Percentiles rank a stretch among this genome's conserved stretches.
Conservation (phyloP, 805 yeast genomes). For the Starmera amethionina region DNA sequence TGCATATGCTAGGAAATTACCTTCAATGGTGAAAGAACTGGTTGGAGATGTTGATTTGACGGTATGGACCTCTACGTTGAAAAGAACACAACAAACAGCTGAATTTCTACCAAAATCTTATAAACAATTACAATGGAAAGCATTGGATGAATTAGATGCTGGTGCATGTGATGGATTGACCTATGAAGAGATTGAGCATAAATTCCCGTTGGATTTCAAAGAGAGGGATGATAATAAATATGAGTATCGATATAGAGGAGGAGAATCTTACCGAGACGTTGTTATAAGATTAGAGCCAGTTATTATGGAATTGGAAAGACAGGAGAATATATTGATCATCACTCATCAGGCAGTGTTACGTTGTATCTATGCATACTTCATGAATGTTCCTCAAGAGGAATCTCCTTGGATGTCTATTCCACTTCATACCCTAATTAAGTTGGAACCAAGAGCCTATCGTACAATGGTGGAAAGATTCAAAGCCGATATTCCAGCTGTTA, state of each 20-base stretch:
- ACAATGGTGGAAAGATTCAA: constrained; percentile 83
- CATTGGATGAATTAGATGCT: constrained; percentile 92
- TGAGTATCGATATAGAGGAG: constrained; percentile 93
- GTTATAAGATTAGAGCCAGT: constrained; percentile 93
- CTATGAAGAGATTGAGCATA: constrained; percentile 78
- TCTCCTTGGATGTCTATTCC: constrained; percentile 99
- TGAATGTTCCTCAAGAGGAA: constrained; percentile 97
- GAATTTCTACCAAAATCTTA: constrained; percentile 53
- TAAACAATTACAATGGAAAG: constrained; percentile 88
- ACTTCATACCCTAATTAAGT: constrained; percentile 82
- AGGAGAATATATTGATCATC: constrained; percentile 88
- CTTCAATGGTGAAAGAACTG: constrained; percentile 59
- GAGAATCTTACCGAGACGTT: constrained; percentile 93
- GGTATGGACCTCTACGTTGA: constrained; percentile 92
- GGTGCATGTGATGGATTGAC: constrained; percentile 98
- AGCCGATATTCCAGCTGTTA: constrained; percentile 96
- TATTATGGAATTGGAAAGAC: constrained; percentile 96
- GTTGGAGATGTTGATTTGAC: constrained; percentile 53
- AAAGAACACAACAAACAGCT: constrained; percentile 89
- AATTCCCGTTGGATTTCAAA: constrained; percentile 88
- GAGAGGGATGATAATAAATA: constrained; percentile 95
- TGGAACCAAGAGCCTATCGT: constrained; percentile 92
- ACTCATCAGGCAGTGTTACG: constrained; percentile 97
- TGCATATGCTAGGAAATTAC: constrained; percentile 73
- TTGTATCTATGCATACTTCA: constrained; percentile 94